Base-by-base conservation (phyloP, 2,329 filamentous ascomycete species). In the Monosporascus cannonballus region DNA sequence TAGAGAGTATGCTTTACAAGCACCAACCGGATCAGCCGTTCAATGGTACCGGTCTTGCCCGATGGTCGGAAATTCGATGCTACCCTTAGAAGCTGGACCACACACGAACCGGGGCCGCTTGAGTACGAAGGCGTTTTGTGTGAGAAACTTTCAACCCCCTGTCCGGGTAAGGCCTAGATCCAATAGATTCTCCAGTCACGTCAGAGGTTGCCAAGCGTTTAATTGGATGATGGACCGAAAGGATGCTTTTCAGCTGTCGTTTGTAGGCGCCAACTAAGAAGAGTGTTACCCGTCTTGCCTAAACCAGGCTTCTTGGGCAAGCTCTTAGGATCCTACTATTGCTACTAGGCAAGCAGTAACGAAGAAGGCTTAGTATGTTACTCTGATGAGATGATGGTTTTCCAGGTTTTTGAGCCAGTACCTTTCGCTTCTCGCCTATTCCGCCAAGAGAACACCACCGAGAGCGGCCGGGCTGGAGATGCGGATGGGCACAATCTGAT, bases 1-100 rank as follows among this genome's bases (percentile, higher is more conserved):
- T 30, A 30, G 9, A 30, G 27, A 30, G 27, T 9, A 14, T 5
- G 11, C 30, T 5, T 34, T 34, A 34, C 30, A 5, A 34, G 30
- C 11, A 14, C 30, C 30, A 14, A 34, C 3, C 11, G 11, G 30
- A 11, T 3, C 30, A 34, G 30, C 11, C 4, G 14, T 34, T 34
- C 4, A 14, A 34, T 34, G 30, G 30, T 34, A 34, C 30, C 4
- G 9, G 30, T 34, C 47, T 42, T 50, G 48, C 49, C 54, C 54
- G 58, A 54, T 53, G 52, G 49, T 57, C 58, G 56, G 55, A 57
- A 51, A 57, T 60, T 57, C 50, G 47, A 30, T 49, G 49, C 30
- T 56, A 52, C 39, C 38, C 6, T 38, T 37, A 27, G 22, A 44
- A 49, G 50, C 22, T 52, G 45, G 38, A 53, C 27, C 22, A 20